phyloP scores from a whole-genome alignment of 495 filamentous ascomycete genomes.

The Corynascus novoguineensis region DNA sequence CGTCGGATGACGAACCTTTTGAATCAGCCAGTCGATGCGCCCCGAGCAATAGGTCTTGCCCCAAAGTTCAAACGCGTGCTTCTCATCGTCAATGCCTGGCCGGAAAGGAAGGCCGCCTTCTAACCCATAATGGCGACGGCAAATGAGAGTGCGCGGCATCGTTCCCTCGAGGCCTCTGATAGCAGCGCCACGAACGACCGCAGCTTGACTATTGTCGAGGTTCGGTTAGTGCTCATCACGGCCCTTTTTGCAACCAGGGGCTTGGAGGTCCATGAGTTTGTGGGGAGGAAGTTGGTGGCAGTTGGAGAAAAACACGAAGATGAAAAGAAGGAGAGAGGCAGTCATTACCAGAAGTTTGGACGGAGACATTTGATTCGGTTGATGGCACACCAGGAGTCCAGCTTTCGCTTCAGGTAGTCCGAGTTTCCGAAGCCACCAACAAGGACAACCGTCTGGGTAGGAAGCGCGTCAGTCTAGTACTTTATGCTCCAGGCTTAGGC shows the following conservation, averaged over 20 bases:
- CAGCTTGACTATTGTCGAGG: background rate
- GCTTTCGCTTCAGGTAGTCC: background rate
- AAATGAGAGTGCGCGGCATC: background rate
- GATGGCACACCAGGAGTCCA: background rate
- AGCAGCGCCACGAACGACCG: background rate
- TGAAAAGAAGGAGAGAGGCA: background rate
- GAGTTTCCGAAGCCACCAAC: constrained; percentile 2
- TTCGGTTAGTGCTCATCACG: too few relatives aligned
- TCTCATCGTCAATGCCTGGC: background rate
- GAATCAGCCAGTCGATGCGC: background rate
- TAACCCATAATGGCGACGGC: background rate
- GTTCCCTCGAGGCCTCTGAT: background rate
- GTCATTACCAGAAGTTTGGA: background rate
- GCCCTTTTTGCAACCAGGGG: too few relatives aligned
- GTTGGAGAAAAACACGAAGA: background rate
- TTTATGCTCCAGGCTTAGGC: background rate
- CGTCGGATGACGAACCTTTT: background rate
- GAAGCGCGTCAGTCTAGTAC: background rate
- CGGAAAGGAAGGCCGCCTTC: background rate
- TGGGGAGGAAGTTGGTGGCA: too few relatives aligned
- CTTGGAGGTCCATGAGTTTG: too few relatives aligned
- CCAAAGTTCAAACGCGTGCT: background rate
- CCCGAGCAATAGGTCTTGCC: background rate
- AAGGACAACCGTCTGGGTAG: background rate
- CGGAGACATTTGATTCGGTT: background rate